These are phyloP conservation scores for Nothophoma quercina DNA, from an alignment of 2,329 filamentous ascomycete species.

Conservation along the genomic window DNA sequence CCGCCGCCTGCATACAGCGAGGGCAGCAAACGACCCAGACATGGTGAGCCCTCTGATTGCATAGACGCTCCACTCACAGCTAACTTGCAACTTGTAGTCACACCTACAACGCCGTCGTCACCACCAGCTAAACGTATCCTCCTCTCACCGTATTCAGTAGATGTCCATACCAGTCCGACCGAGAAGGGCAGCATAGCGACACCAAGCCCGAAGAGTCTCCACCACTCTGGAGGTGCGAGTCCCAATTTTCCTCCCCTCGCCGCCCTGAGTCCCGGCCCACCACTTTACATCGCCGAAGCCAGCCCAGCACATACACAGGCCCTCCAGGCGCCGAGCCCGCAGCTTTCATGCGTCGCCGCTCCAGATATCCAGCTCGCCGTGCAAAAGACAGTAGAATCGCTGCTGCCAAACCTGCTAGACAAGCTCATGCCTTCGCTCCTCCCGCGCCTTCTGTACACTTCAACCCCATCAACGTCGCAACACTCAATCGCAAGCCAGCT, in stretches of 20 bases:
- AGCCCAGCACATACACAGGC: neutral
- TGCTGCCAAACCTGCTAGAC: slow-evolving; percentile 13
- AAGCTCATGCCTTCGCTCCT: slow-evolving; percentile 14
- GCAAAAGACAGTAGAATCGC: slow-evolving; percentile 3
- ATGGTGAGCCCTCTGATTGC: slow-evolving; percentile 4
- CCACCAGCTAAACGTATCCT: slow-evolving; percentile 22
- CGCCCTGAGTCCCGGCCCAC: neutral
- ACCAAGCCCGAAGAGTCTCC: slow-evolving; percentile 4
- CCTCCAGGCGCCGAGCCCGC: neutral
- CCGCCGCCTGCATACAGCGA: slow-evolving; percentile 21
- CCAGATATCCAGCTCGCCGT: slow-evolving; percentile 9
- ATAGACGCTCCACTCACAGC: neutral
- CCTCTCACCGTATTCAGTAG: neutral
- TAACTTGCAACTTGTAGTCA: neutral
- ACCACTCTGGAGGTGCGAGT: neutral
- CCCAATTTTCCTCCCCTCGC: neutral
- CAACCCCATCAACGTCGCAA: neutral
- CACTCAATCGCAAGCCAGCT: neutral
- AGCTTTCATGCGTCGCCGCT: neutral
- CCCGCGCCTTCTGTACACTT: slow-evolving; percentile 10
- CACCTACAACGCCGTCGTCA: slow-evolving; percentile 7
- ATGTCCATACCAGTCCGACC: slow-evolving; percentile 11
- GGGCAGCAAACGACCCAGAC: slow-evolving; percentile 20
- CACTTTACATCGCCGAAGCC: neutral
- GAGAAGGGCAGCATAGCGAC: slow-evolving; percentile 17